Percentiles rank a stretch among this genome's conserved stretches.
Conservation (phyloP, 352 stramenopile species). For the Globisporangium viniferum region DNA sequence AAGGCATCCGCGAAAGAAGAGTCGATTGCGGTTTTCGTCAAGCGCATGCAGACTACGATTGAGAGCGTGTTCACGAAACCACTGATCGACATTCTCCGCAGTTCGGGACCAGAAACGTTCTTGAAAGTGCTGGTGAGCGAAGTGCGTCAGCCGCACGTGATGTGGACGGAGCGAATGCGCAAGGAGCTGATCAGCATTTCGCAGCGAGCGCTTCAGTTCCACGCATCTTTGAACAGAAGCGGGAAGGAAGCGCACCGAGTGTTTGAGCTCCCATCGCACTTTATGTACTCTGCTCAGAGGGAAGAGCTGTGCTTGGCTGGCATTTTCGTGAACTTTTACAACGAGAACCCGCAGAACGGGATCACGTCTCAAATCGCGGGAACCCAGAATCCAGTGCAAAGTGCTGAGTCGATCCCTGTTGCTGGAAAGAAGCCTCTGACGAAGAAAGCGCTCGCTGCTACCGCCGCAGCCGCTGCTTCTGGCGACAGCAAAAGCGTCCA, state of each 20-base stretch:
- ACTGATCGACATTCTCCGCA: constrained; percentile 70
- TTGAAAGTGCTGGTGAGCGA: constrained; percentile 68
- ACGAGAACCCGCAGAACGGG: constrained; percentile 74
- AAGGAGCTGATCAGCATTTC: constrained; percentile 70
- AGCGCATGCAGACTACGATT: constrained; percentile 82
- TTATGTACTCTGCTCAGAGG: constrained; percentile 82
- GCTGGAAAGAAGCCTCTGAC: constrained; percentile 11
- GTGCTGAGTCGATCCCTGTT: constrained; percentile 7
- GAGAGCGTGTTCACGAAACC: constrained; percentile 78
- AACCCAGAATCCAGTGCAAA: constrained; percentile 39
- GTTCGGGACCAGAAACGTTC: constrained; percentile 59
- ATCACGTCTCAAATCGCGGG: constrained; percentile 76
- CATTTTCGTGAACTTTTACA: constrained; percentile 90
- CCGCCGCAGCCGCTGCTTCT: constrained; percentile 16
- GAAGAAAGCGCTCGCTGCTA: constrained; percentile 21
- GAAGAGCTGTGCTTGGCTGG: constrained; percentile 81
- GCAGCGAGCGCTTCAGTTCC: constrained; percentile 68
- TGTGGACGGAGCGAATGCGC: constrained; percentile 86
- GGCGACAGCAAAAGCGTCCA: constrained; percentile 52
- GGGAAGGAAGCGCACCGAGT: constrained; percentile 62
- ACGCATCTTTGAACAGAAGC: constrained; percentile 51
- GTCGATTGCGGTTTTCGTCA: constrained; percentile 71
- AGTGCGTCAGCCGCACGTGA: constrained; percentile 78
- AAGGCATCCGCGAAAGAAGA: constrained; percentile 67
- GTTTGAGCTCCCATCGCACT: constrained; percentile 68